A percentile compares a stretch with the other conserved stretches of the same genome.
Evolutionary conservation across 2,329 filamentous ascomycete species (phyloP).

Genomic region (Cercospora sojina): DNA sequence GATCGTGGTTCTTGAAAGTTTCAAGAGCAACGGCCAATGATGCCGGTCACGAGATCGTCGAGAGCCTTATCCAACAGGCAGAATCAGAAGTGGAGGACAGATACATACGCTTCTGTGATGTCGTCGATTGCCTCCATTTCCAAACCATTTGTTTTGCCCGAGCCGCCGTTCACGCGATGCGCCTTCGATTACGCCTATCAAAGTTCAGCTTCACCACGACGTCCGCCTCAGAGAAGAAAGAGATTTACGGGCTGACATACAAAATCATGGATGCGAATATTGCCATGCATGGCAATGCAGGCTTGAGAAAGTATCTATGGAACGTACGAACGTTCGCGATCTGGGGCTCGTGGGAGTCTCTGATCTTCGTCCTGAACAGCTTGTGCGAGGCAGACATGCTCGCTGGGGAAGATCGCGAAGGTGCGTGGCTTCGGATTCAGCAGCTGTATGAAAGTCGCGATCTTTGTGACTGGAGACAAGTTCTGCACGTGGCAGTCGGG

Average conservation of each 20-base stretch:
- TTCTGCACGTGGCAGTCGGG: slow-evolving; percentile 44
- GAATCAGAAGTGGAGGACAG: slow-evolving; percentile 43
- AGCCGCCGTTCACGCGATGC: slow-evolving; percentile 44
- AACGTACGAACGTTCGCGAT: slow-evolving; percentile 51
- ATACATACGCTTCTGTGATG: slow-evolving; percentile 46
- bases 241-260: slow-evolving; percentile 43
- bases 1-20: slow-evolving; percentile 35
- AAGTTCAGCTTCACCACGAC: slow-evolving; percentile 36
- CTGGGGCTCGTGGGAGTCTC: slow-evolving; percentile 36
- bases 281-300: slow-evolving; percentile 40
- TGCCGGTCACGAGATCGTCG: slow-evolving; percentile 7
- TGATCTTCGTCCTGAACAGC: slow-evolving; percentile 35
- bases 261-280: slow-evolving; percentile 45
- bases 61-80: slow-evolving; percentile 38
- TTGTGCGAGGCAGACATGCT: slow-evolving; percentile 29
- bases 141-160: slow-evolving; percentile 45
- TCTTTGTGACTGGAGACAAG: slow-evolving; percentile 27
- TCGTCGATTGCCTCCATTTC: slow-evolving; percentile 44
- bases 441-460: slow-evolving; percentile 36
- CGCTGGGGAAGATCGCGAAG: slow-evolving; percentile 24
- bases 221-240: slow-evolving; percentile 36
- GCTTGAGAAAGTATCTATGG: slow-evolving; percentile 50
- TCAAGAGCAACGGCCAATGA: slow-evolving; percentile 13
- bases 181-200: slow-evolving; percentile 44
- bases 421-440: slow-evolving; percentile 46